A percentile compares a stretch with the other conserved stretches of the same genome.
phyloP scores from a whole-genome alignment of 1,139 yeast genomes.

The Protomyces macrosporus region DNA sequence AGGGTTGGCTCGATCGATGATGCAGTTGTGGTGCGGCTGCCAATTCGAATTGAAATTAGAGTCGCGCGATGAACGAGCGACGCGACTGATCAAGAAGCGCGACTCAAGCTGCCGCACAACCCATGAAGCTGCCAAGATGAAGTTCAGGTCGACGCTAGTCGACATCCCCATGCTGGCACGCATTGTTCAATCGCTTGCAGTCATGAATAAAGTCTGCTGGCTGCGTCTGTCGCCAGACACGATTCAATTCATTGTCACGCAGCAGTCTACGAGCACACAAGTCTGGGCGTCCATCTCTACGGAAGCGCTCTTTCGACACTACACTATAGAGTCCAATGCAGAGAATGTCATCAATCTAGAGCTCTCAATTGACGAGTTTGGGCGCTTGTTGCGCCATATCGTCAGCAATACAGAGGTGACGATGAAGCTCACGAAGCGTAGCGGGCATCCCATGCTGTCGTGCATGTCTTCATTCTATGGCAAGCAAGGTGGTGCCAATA shows the following conservation, averaged over 20 bases:
- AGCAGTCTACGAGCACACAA: constrained; percentile 26
- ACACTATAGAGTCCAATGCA: constrained; percentile 27
- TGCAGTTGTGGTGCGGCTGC: no score
- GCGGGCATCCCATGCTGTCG: constrained; percentile 28
- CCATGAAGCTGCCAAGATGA: constrained; percentile 8
- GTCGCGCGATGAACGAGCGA: no score
- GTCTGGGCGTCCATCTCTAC: constrained; percentile 27
- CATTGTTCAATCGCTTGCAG: constrained; percentile 35
- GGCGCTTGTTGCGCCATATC: constrained; percentile 23
- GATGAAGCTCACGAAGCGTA: constrained; percentile 27
- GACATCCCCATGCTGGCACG: constrained; percentile 23
- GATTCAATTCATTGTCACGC: constrained; percentile 27
- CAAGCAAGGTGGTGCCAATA: constrained; percentile 24
- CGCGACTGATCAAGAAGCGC: no score
- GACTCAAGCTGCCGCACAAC: no score
- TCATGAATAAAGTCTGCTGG: constrained; percentile 25
- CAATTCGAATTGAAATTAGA: no score
- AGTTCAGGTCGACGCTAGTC: constrained; percentile 25
- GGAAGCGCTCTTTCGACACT: constrained; percentile 22
- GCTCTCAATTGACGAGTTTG: constrained; percentile 23
- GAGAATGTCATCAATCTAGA: constrained; percentile 29
- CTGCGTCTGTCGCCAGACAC: constrained; percentile 25
- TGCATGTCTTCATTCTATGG: constrained; percentile 26
- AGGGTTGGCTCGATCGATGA: no score
- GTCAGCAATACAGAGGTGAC: constrained; percentile 25